phyloP scores from a whole-genome alignment of 768 basidiomycete species.

The Naganishia randhawae region DNA sequence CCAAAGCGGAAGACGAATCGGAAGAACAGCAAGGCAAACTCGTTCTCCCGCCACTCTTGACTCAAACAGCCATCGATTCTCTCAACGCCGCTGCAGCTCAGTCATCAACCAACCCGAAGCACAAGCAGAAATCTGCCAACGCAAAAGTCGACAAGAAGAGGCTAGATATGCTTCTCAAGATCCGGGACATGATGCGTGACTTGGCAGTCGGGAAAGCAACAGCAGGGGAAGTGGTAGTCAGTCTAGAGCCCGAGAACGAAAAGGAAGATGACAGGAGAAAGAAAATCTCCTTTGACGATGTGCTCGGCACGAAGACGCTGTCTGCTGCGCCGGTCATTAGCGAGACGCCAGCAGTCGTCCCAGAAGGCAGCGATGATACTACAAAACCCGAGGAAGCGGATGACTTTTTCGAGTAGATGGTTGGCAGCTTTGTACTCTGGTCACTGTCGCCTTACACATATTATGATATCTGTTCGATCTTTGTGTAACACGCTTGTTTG shows the following conservation, averaged over 20 bases:
- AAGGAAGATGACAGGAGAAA: constrained; percentile 27
- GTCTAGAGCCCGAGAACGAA: constrained; percentile 33
- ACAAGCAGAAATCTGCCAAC: constrained; percentile 12
- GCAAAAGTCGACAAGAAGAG: constrained; percentile 30
- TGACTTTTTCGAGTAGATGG: constrained; percentile 40
- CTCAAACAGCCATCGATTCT: constrained; percentile 7
- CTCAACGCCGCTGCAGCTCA: background rate
- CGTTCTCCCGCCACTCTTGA: constrained; percentile 6
- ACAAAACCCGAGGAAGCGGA: constrained; percentile 33
- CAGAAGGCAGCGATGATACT: constrained; percentile 14
- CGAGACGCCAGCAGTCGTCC: constrained; percentile 11
- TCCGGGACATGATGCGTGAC: constrained; percentile 29
- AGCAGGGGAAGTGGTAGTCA: constrained; percentile 28
- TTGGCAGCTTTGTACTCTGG: too few species aligned
- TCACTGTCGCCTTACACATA: too few species aligned
- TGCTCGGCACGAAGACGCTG: constrained; percentile 1
- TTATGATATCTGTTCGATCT: background rate
- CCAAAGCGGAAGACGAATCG: constrained; percentile 16
- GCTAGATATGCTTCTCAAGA: constrained; percentile 37
- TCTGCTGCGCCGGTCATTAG: background rate
- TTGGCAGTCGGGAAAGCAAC: constrained; percentile 28
- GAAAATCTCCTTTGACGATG: constrained; percentile 20
- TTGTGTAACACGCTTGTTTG: background rate
- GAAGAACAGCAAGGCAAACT: constrained; percentile 24
- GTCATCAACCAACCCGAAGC: background rate